phyloP scores from a whole-genome alignment of 1,284 basidiomycete genomes.

The Golubevia sp. region DNA sequence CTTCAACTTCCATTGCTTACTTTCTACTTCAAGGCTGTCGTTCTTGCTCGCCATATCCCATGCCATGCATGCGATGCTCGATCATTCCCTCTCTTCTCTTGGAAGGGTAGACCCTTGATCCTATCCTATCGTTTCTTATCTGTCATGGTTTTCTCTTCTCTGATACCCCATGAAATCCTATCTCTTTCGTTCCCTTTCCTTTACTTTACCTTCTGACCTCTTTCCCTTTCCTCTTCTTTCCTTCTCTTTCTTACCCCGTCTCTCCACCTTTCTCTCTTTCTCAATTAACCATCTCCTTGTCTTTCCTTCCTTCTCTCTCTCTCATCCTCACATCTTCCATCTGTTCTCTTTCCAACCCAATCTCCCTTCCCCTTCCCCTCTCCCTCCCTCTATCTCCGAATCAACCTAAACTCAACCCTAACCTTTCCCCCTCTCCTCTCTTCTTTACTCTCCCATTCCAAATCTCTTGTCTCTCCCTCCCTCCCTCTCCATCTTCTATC shows the following conservation, averaged over 20 bases:
- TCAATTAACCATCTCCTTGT: no score
- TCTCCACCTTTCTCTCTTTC: no score
- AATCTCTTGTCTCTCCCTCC: slow-evolving; percentile 1
- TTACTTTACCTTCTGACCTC: no score
- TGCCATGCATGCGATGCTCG: neutral
- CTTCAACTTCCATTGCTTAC: neutral
- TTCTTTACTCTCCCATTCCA: neutral
- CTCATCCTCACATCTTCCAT: no score
- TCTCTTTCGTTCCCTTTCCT: no score
- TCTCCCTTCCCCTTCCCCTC: neutral
- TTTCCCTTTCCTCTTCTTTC: no score
- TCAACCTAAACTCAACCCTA: neutral
- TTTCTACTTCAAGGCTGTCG: neutral
- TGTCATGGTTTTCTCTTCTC: neutral
- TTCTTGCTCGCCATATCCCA: neutral
- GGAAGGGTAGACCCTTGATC: neutral
- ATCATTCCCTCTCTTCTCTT: no score
- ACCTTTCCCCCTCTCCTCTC: neutral
- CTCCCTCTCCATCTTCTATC: slow-evolving; percentile 3
- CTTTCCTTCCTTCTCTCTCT: no score
- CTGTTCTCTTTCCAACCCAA: neutral
- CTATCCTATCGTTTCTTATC: slow-evolving; percentile 6
- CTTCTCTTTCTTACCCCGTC: no score
- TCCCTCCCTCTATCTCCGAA: neutral
- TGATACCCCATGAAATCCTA: no score